Evolutionary conservation across 352 stramenopile species (phyloP).

Genomic region (Phytophthora sansomeana): DNA sequence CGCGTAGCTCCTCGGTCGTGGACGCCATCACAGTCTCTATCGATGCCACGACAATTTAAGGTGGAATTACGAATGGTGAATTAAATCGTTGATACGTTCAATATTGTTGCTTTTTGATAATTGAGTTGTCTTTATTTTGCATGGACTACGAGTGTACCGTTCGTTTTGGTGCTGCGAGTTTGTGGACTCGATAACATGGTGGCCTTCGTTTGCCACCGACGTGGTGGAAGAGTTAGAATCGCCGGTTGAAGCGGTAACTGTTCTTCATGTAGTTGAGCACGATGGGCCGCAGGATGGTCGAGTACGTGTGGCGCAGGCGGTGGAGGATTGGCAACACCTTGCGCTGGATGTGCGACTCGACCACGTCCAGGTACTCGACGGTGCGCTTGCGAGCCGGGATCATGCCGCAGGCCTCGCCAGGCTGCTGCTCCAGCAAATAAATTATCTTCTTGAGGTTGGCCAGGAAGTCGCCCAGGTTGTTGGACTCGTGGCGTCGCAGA

Average conservation of each 20-base stretch:
- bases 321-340: slow-evolving; percentile 86
- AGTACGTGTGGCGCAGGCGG: slow-evolving; percentile 81
- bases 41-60: too few relatives aligned
- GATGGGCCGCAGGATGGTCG: slow-evolving; percentile 77
- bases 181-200: slow-evolving; percentile 9
- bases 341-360: slow-evolving; percentile 86
- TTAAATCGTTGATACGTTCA: neutral
- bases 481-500: slow-evolving; percentile 79
- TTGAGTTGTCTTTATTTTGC: slow-evolving; percentile 22
- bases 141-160: slow-evolving; percentile 20
- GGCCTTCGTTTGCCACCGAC: neutral
- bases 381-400: slow-evolving; percentile 77
- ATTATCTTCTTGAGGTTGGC: slow-evolving; percentile 91
- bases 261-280: slow-evolving; percentile 84
- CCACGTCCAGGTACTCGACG: slow-evolving; percentile 80
- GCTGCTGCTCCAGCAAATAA: slow-evolving; percentile 89
- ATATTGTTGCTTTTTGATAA: slow-evolving; percentile 8
- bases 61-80: too few relatives aligned
- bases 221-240: slow-evolving; percentile 32
- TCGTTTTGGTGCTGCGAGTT: slow-evolving; percentile 13
- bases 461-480: slow-evolving; percentile 84
- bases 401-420: slow-evolving; percentile 75
- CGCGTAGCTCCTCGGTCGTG: slow-evolving; percentile 58
- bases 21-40: slow-evolving; percentile 9
- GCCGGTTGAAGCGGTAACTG: slow-evolving; percentile 62